phyloP scores from a whole-genome alignment of 495 filamentous ascomycete genomes.

The Aspergillus sclerotioniger region DNA sequence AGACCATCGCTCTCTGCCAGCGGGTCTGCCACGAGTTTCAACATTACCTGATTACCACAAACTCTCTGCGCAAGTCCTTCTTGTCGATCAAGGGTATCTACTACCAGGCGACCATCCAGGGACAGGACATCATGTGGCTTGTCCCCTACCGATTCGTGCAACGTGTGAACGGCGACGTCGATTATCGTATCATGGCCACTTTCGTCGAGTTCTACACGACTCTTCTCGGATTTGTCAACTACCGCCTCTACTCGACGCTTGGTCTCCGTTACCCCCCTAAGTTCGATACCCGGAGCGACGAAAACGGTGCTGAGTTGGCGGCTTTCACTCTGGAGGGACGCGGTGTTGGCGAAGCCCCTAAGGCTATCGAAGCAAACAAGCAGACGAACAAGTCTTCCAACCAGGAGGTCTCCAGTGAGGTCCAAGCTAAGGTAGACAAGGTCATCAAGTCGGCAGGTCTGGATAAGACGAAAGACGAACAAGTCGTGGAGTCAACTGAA shows the following conservation, averaged over 20 bases:
- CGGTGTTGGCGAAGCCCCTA: conserved; percentile 50
- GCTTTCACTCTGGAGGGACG: conserved; percentile 85
- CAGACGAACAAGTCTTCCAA: conserved; percentile 40
- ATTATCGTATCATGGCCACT: conserved; percentile 98
- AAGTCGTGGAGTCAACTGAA: conserved; percentile 40
- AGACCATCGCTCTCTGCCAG: conserved; percentile 91
- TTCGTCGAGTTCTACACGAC: conserved; percentile 99
- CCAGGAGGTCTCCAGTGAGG: conserved; percentile 45
- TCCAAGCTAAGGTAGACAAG: conserved; percentile 56
- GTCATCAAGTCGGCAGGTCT: conserved; percentile 46
- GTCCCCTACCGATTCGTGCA: conserved; percentile 98
- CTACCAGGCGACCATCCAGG: conserved; percentile 97
- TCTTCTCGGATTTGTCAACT: conserved; percentile 92
- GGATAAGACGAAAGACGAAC: conserved; percentile 43
- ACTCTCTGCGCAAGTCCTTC: conserved; percentile 91
- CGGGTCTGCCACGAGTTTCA: conserved; percentile 89
- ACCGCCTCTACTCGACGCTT: conserved; percentile 82
- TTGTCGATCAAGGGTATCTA: conserved; percentile 99
- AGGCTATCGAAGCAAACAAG: conserved; percentile 53
- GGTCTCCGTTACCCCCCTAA: conserved; percentile 93
- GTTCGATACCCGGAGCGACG: conserved; percentile 83
- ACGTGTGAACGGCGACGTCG: conserved; percentile 83
- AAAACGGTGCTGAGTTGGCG: conserved; percentile 84
- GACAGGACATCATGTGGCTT: conserved; percentile 96
- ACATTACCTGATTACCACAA: conserved; percentile 90